Evolutionary conservation across 306 rosid species (phyloP).

Genomic region (Pachyrhizus erosus): DNA sequence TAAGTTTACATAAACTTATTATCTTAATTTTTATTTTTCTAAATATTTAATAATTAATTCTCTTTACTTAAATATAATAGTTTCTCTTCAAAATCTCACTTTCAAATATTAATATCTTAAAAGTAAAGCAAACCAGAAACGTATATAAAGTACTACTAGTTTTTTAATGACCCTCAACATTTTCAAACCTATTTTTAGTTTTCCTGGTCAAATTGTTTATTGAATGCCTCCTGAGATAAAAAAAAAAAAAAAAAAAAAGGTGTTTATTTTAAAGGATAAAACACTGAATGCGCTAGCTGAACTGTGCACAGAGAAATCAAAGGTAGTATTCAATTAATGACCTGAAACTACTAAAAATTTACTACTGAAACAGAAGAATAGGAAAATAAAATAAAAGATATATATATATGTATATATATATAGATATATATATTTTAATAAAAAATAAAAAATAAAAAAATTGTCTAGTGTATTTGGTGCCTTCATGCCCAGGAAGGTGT

Average conservation of each 20-base stretch:
- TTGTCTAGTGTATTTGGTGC: conserved; percentile 13
- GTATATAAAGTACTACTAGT: neutral
- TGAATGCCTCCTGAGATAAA: neutral
- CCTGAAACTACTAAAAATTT: conserved; percentile 2
- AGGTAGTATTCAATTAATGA: conserved; percentile 24
- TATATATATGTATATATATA: too few relatives aligned
- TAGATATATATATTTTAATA: too few relatives aligned
- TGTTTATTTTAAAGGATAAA: conserved; percentile 4
- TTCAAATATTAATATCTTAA: too few relatives aligned
- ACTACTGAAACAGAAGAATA: neutral
- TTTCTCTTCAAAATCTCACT: too few relatives aligned
- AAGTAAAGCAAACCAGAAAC: neutral
- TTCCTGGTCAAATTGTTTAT: conserved; percentile 15
- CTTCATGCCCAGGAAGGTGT: conserved; percentile 50
- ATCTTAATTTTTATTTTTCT: neutral
- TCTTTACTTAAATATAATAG: neutral
- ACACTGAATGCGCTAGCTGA: conserved; percentile 21
- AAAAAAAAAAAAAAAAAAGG: neutral
- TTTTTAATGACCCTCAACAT: neutral
- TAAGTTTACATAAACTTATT: too few relatives aligned
- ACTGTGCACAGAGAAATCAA: conserved; percentile 21
- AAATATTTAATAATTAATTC: too few relatives aligned
- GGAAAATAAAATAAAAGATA: neutral
- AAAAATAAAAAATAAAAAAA: neutral
- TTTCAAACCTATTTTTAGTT: neutral